Conservation (phyloP, 768 basidiomycete genomes). For the Leccinum sublutescens region DNA sequence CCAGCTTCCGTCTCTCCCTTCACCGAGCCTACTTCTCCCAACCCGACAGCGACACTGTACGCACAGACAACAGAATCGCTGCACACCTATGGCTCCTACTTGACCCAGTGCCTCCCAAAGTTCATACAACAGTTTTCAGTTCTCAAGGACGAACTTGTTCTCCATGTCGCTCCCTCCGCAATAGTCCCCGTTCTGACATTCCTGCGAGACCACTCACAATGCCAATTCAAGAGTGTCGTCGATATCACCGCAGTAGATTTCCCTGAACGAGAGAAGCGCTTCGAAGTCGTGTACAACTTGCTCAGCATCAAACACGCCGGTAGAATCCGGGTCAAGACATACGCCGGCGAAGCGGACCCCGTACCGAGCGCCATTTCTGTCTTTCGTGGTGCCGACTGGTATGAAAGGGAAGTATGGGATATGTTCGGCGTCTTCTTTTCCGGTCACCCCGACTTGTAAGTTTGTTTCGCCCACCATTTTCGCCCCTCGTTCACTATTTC, state of each 20-base stretch:
- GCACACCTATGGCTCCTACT: conserved; percentile 91
- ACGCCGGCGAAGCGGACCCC: conserved; percentile 88
- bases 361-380: conserved; percentile 80
- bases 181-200: conserved; percentile 86
- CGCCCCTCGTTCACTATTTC: conserved; percentile 12
- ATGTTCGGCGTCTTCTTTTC: conserved; percentile 96
- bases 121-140: conserved; percentile 98
- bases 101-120: conserved; percentile 91
- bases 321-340: conserved; percentile 95
- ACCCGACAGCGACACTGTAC: conserved; percentile 73
- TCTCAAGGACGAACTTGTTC: conserved; percentile 90
- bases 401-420: conserved; percentile 98
- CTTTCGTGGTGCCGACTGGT: conserved; percentile 96
- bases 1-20: conserved; percentile 77
- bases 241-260: conserved; percentile 96
- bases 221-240: conserved; percentile 89
- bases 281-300: conserved; percentile 96
- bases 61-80: conserved; percentile 73
- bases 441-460: conserved; percentile 93
- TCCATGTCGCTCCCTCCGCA: conserved; percentile 82
- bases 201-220: conserved; percentile 92
- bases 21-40: conserved; percentile 84
- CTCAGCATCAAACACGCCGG: conserved; percentile 77
- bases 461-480: conserved; percentile 19
- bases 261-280: conserved; percentile 88